phyloP scores from a whole-genome alignment of 1,139 yeast species.

The Pichia sp. region DNA sequence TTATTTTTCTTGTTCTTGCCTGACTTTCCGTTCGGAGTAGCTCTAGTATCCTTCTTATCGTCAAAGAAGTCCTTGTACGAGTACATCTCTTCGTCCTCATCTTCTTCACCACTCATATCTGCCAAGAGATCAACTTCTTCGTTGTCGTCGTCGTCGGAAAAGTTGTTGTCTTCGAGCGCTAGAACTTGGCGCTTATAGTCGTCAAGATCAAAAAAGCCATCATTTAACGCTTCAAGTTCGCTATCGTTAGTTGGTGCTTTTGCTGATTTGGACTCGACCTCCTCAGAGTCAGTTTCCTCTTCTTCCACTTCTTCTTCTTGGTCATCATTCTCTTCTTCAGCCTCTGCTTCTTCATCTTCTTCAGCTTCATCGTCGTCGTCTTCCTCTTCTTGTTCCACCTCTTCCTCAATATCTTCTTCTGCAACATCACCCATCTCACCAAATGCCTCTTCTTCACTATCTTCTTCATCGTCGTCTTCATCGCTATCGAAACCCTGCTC shows the following conservation, averaged over 20 bases:
- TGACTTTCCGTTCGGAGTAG: slow-evolving; percentile 21
- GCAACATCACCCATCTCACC: no score
- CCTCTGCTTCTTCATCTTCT: slow-evolving; percentile 20
- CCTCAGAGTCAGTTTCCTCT: slow-evolving; percentile 23
- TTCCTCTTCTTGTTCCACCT: slow-evolving; percentile 37
- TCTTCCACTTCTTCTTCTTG: slow-evolving; percentile 20
- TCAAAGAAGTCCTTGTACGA: slow-evolving; percentile 67
- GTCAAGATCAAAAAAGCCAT: slow-evolving; percentile 79
- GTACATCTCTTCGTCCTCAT: slow-evolving; percentile 61
- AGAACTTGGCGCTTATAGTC: slow-evolving; percentile 77
- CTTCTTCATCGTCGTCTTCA: slow-evolving; percentile 25
- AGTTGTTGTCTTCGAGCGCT: slow-evolving; percentile 47
- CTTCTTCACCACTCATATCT: slow-evolving; percentile 49
- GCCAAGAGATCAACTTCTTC: slow-evolving; percentile 59
- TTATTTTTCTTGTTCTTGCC: slow-evolving; percentile 22
- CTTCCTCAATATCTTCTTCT: slow-evolving; percentile 29
- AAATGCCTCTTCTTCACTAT: slow-evolving; percentile 22
- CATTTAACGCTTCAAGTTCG: slow-evolving; percentile 43
- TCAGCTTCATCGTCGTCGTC: slow-evolving; percentile 32
- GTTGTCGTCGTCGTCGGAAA: slow-evolving; percentile 34
- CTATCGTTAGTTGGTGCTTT: no score
- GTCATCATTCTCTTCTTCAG: slow-evolving; percentile 11
- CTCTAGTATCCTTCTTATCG: slow-evolving; percentile 21
- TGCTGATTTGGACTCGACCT: no score
- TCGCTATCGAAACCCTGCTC: slow-evolving; percentile 4